Conservation (phyloP, 2,329 filamentous ascomycete species). For the Monilinia aucupariae region DNA sequence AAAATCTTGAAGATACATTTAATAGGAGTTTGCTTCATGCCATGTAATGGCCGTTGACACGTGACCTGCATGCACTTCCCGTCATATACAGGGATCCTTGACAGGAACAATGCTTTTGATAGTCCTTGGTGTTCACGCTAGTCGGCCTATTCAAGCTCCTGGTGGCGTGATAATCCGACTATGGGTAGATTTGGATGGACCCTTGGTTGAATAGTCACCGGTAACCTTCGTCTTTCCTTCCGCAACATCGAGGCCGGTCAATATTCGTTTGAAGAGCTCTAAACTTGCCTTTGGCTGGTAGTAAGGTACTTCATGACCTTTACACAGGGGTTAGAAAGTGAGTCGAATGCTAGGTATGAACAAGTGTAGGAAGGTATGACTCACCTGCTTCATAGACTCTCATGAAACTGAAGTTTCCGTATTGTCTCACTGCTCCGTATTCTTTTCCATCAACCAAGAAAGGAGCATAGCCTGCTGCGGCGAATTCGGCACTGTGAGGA, state of each 20-base stretch:
- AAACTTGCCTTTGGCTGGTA: conserved; percentile 29
- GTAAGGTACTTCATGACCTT: conserved; percentile 27
- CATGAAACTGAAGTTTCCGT: conserved; percentile 43
- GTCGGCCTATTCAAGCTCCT: neutral
- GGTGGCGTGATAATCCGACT: neutral
- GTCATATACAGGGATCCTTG: neutral
- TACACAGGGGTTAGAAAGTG: conserved; percentile 6
- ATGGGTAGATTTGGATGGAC: conserved; percentile 24
- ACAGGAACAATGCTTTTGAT: too few species aligned
- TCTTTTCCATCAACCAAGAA: conserved; percentile 49
- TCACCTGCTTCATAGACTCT: conserved; percentile 29
- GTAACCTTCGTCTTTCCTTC: conserved; percentile 39
- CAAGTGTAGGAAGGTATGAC: neutral
- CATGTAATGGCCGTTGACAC: neutral
- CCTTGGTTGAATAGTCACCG: conserved; percentile 24
- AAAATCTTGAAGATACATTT: neutral
- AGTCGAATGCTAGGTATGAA: neutral
- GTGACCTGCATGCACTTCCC: conserved; percentile 16
- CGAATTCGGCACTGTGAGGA: conserved; percentile 43
- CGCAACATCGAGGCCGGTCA: conserved; percentile 35
- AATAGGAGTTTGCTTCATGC: neutral
- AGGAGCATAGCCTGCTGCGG: conserved; percentile 50
- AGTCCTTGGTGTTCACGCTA: neutral
- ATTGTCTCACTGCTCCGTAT: conserved; percentile 55
- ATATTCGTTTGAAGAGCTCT: conserved; percentile 31